Conservation (phyloP, 352 stramenopile species). For the Phytophthora vignae region DNA sequence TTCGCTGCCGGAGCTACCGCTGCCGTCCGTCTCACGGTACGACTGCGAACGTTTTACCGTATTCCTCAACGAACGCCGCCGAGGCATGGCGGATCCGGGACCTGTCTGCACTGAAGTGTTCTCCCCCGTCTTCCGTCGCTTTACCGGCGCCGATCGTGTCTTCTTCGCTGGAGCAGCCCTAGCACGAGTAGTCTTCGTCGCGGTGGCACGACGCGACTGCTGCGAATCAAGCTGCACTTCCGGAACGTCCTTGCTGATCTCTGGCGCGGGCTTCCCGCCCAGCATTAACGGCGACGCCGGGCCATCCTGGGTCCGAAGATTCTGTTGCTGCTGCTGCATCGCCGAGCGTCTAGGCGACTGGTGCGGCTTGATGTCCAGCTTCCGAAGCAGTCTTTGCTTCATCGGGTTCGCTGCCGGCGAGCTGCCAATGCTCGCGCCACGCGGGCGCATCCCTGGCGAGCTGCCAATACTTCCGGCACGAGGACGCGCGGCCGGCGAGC, state of each 20-base stretch:
- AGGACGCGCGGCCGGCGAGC: constrained; percentile 2
- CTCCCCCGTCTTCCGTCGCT: constrained; percentile 36
- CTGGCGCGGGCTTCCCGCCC: constrained; percentile 30
- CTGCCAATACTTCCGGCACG: constrained; percentile 14
- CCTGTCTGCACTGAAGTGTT: constrained; percentile 12
- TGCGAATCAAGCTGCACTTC: constrained; percentile 33
- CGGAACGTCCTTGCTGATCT: constrained; percentile 27
- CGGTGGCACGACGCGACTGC: constrained; percentile 26
- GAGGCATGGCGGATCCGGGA: constrained; percentile 8
- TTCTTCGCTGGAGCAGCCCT: constrained; percentile 29
- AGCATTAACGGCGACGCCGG: constrained; percentile 42
- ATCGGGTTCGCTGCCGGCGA: constrained; percentile 24
- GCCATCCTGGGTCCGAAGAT: constrained; percentile 17
- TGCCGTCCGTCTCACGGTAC: constrained; percentile 47
- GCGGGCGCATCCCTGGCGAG: constrained; percentile 27
- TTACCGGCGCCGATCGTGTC: constrained; percentile 19
- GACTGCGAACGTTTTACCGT: constrained; percentile 55
- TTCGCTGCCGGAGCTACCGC: constrained; percentile 43
- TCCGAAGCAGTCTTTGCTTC: constrained; percentile 53
- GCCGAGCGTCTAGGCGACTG: constrained; percentile 69
- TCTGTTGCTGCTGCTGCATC: constrained; percentile 50
- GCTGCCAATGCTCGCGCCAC: constrained; percentile 26
- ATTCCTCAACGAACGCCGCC: constrained; percentile 43
- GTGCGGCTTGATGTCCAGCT: constrained; percentile 82
- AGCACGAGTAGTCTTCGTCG: constrained; percentile 45